A percentile compares a stretch with the other conserved stretches of the same genome.
These are phyloP conservation scores for Asterella californica DNA, from an alignment of 225 moss, liverwort and hornwort species.

Conservation along the genomic window DNA sequence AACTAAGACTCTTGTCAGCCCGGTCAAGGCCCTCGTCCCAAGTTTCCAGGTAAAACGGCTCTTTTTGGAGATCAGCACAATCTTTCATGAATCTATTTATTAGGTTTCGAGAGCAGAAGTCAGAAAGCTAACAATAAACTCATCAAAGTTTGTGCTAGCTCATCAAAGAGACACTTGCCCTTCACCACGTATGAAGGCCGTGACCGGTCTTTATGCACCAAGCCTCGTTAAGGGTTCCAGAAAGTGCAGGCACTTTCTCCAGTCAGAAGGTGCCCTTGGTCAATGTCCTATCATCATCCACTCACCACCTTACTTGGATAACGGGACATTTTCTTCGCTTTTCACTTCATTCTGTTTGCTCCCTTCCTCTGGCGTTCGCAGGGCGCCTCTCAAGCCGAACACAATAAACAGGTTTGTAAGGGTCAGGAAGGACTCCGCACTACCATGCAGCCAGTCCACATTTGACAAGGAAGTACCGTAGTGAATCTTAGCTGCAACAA, in stretches of 20 bases:
- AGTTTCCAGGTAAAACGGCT: too few relatives aligned
- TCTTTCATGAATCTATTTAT: too few relatives aligned
- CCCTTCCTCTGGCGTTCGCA: conserved; percentile 49
- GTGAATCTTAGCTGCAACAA: conserved; percentile 84
- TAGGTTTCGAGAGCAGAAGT: background rate
- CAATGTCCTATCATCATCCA: background rate
- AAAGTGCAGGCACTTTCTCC: background rate
- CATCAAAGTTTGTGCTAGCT: background rate
- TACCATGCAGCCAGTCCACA: conserved; percentile 96
- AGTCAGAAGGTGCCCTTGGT: background rate
- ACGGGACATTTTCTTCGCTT: conserved; percentile 55
- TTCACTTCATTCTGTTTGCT: conserved; percentile 28
- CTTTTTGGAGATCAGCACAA: too few relatives aligned
- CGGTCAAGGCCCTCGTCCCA: too few relatives aligned
- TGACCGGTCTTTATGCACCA: background rate
- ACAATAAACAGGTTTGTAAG: conserved; percentile 96
- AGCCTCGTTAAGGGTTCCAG: background rate
- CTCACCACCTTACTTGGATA: conserved; percentile 26
- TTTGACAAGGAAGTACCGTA: conserved; percentile 97
- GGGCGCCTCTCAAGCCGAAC: conserved; percentile 72
- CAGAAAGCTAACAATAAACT: background rate
- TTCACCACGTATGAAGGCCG: background rate
- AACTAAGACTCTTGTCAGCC: too few relatives aligned
- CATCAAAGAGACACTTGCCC: background rate
- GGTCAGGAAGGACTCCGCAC: conserved; percentile 92